These are phyloP conservation scores for Podila epicladia DNA, from an alignment of 192 early-diverging fungal species.

Conservation along the genomic window DNA sequence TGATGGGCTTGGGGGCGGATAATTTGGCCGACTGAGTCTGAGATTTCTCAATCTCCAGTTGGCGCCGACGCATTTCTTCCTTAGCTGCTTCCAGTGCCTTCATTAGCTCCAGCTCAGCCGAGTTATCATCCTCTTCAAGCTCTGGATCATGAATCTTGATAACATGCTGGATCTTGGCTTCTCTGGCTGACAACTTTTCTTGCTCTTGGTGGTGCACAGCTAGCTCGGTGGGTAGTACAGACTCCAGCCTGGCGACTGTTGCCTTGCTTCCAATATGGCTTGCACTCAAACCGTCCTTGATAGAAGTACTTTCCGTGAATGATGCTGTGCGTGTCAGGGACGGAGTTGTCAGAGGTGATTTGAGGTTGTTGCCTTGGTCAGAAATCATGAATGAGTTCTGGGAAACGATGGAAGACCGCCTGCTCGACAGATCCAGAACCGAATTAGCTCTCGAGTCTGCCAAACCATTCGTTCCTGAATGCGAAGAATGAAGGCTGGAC, in stretches of 20 bases:
- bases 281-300: slow-evolving; percentile 1
- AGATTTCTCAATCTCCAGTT: slow-evolving; percentile 7
- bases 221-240: not conserved
- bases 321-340: slow-evolving; percentile 39
- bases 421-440: slow-evolving; percentile 24
- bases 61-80: slow-evolving; percentile 35
- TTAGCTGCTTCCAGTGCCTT: slow-evolving; percentile 45
- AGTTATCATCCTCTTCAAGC: not conserved
- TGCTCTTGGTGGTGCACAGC: not conserved
- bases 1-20: not conserved
- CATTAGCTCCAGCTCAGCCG: slow-evolving; percentile 25
- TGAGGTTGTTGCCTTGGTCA: slow-evolving; percentile 32
- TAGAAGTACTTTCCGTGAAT: slow-evolving; percentile 10
- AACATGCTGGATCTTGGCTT: not conserved
- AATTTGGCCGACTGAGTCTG: not conserved
- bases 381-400: slow-evolving; percentile 49
- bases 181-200: not conserved
- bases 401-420: slow-evolving; percentile 41
- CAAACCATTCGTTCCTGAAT: slow-evolving; percentile 12
- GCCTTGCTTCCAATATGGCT: not conserved
- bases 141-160: not conserved
- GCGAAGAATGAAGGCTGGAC: slow-evolving; percentile 11
- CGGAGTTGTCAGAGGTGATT: slow-evolving; percentile 18
- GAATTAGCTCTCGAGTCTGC: slow-evolving; percentile 7
- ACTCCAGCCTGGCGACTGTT: not conserved